Base-by-base conservation (phyloP, 495 filamentous ascomycete genomes). In the Aspergillus leporis region DNA sequence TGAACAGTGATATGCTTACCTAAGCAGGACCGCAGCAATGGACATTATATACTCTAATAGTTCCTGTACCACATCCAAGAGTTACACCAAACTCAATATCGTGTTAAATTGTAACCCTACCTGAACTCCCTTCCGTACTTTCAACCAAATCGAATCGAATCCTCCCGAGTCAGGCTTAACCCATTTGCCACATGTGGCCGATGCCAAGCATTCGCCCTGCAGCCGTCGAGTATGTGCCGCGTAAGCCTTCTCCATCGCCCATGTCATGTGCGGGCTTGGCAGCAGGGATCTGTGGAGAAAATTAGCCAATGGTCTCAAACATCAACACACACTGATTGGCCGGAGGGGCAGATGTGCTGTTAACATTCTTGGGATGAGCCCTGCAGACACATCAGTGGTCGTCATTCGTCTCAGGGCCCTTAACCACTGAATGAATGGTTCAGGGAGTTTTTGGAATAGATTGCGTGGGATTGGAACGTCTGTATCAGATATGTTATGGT, bases 251-350 rank as follows among this genome's bases (percentile, higher is more conserved):
- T 56, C 65, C 65, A 67, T 64, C 51, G 32, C 38, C 60, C 53
- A 59, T 65, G 62, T 64, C 61, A 67, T 67, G 61, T 65, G 65
- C 52, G 65, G 65, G 22, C 61, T 65, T 63, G 65, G 65, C 62
- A 36, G 16, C 14, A 21, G 53, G 22, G 36, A 34, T 48, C 50
- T 61, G 64, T 63, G 64, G 64, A 59, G 59, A 61, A 53, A 47
- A 19, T 23, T 19, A 47, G 19, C 43, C 43, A 47, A 47, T 47
- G 43, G 43, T 19, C 6, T 3, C 10, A 3, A 23, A 5, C 5
- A 47, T 1, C 9, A 16, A 10, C 50, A 31, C 14, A n/a, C n/a
- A 25, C 28, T 48, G 22, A 56, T 56, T 56, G 54, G 54, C 41
- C 18, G 43, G 10, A 52, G 16, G 36, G 2, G 14, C 40, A 8